These are phyloP conservation scores for Mariannaea elegans DNA, from an alignment of 2,329 filamentous ascomycete genomes.

Conservation along the genomic window DNA sequence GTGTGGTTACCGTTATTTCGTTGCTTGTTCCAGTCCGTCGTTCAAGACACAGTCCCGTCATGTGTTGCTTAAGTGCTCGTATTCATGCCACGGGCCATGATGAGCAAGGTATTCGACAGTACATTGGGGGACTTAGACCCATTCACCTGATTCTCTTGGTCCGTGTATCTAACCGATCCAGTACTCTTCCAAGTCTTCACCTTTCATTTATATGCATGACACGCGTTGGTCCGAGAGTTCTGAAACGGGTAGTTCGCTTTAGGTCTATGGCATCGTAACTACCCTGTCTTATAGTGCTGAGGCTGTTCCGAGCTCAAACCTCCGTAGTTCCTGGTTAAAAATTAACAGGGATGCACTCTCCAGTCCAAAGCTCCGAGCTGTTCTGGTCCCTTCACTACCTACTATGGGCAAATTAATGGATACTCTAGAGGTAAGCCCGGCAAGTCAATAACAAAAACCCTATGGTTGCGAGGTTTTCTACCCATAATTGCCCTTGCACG, in stretches of 20 bases:
- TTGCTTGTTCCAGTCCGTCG: neutral
- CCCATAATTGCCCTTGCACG: neutral
- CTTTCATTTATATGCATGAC: neutral
- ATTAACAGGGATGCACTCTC: neutral
- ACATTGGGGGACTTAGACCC: neutral
- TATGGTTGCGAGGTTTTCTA: neutral
- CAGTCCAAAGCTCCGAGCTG: constrained; percentile 1
- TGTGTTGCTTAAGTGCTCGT: neutral
- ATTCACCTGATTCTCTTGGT: neutral
- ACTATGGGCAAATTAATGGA: neutral
- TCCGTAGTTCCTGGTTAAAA: neutral
- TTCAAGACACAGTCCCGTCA: neutral
- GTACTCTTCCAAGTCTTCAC: neutral
- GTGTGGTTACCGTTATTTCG: neutral
- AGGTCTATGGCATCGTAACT: neutral
- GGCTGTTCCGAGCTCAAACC: neutral
- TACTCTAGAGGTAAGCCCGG: constrained; percentile 14
- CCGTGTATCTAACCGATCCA: neutral
- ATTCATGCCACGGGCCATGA: neutral
- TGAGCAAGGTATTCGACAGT: neutral
- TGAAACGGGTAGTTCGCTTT: constrained; percentile 3
- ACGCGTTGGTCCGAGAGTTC: neutral
- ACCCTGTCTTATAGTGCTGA: neutral
- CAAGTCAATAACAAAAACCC: constrained; percentile 22
- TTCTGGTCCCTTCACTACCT: neutral